A percentile compares a stretch with the other conserved stretches of the same genome.
Evolutionary conservation across 169 alveolate species (phyloP).

Genomic region (Babesia divergens): DNA sequence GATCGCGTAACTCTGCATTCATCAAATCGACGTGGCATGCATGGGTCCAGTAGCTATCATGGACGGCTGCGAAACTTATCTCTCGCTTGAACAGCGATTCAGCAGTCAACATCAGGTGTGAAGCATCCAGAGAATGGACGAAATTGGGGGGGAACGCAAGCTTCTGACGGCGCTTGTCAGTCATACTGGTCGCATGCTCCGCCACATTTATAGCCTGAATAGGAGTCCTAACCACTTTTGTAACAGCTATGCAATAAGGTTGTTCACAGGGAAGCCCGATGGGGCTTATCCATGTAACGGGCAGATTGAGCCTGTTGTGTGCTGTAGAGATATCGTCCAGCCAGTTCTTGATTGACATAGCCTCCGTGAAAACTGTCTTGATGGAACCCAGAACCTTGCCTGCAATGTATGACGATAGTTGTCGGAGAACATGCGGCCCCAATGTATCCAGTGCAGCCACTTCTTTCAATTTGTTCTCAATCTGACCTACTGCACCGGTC

Average conservation of each 20-base stretch:
- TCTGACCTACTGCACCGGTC: constrained; percentile 85
- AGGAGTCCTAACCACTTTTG: constrained; percentile 80
- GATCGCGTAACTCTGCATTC: constrained; percentile 83
- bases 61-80: constrained; percentile 93
- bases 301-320: constrained; percentile 85
- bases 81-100: constrained; percentile 69
- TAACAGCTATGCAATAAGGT: constrained; percentile 85
- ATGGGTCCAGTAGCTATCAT: constrained; percentile 95
- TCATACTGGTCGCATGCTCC: constrained; percentile 57
- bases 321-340: constrained; percentile 87
- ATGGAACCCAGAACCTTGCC: constrained; percentile 86
- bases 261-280: constrained; percentile 92
- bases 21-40: constrained; percentile 89
- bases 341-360: constrained; percentile 93
- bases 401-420: constrained; percentile 81
- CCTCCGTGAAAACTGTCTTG: constrained; percentile 90
- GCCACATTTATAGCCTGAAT: constrained; percentile 81
- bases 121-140: constrained; percentile 93
- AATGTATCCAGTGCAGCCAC: constrained; percentile 42
- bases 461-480: constrained; percentile 58
- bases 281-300: constrained; percentile 94
- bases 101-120: constrained; percentile 95
- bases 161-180: constrained; percentile 85
- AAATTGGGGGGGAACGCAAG: constrained; percentile 96
- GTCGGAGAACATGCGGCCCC: constrained; percentile 46